Evolutionary conservation across 2,329 filamentous ascomycete species (phyloP), one percentile per base, ranked within the genome.

Genomic region (Helicocarpus griseus): DNA sequence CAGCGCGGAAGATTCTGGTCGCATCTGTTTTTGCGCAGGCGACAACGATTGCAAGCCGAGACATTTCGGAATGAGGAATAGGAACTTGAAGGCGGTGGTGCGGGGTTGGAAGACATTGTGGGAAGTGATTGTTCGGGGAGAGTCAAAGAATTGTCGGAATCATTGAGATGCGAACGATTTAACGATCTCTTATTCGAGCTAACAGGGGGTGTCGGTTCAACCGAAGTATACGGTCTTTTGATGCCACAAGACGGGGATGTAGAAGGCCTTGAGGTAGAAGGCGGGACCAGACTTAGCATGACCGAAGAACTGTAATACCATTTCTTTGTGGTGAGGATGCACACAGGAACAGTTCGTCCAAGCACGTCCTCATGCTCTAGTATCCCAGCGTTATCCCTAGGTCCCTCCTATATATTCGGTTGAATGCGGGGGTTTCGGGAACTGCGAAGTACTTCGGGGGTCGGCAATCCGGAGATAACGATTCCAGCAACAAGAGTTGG

Each of bases 1-100:
- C 91, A 97, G 61, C 87, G 88, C 7, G 91, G 91, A 55, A 97
- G 77, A 58, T 86, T 85, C 76, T 96, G 91, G 70, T 97, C 91
- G 70, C 91, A 97, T 49, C 89, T 80, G 66, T 96, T 97, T 76
- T 97, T 97, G 63, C 91, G 81, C 66, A 94, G 73, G 43, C 91
- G 81, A 69, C 91, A 97, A 38, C 89, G 82, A 73, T 96, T 95
- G 71, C 91, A 97, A 52, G 91, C 91, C 67, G 87, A 94, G 57
- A 97, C 91, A 67, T 90, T 91, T 61, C 87, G 83, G 63, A 91
- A 91, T 58, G 73, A 71, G 7, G 73, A 72, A 41, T 69, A 69
- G 44, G 60, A 61, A 24, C 48, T 54, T 36, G 56, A 57, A 45
- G 50, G 62, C 56, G 50, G 59, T 51, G 26, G 62, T 31, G 43